These are phyloP conservation scores for Shiraia bambusicola DNA, from an alignment of 2,329 filamentous ascomycete species.

Conservation along the genomic window DNA sequence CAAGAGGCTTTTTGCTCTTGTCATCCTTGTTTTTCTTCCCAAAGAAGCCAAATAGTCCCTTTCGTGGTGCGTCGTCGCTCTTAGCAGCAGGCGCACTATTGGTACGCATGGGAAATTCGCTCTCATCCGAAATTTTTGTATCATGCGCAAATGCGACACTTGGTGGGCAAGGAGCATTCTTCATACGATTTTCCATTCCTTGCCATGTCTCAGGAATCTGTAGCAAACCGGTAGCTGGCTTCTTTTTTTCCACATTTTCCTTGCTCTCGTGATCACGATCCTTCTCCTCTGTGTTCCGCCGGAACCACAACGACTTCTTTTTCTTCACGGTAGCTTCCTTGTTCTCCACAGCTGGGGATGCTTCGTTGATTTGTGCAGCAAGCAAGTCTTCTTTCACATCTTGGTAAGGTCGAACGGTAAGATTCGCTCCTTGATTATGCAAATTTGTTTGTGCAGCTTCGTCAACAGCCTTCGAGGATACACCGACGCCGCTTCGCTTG, in stretches of 20 bases:
- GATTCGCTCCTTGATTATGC: slow-evolving; percentile 13
- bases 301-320: slow-evolving; percentile 53
- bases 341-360: slow-evolving; percentile 16
- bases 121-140: slow-evolving; percentile 31
- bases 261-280: slow-evolving; percentile 28
- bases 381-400: slow-evolving; percentile 23
- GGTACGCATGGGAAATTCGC: slow-evolving; percentile 49
- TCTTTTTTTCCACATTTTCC: slow-evolving; percentile 32
- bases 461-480: slow-evolving; percentile 22
- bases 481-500: slow-evolving; percentile 48
- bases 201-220: slow-evolving; percentile 42
- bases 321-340: slow-evolving; percentile 39
- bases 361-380: slow-evolving; percentile 16
- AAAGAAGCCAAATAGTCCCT: slow-evolving; percentile 56
- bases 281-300: slow-evolving; percentile 37
- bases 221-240: slow-evolving; percentile 26
- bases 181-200: slow-evolving; percentile 39
- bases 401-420: slow-evolving; percentile 21
- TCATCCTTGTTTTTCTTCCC: slow-evolving; percentile 52
- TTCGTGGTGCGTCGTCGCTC: slow-evolving; percentile 40
- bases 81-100: slow-evolving; percentile 35
- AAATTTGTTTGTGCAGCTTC: slow-evolving; percentile 16
- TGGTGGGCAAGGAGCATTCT: slow-evolving; percentile 11
- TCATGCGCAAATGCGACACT: slow-evolving; percentile 13
- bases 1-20: slow-evolving; percentile 34